phyloP scores from a whole-genome alignment of 768 basidiomycete species.

The Phaffia australis region DNA sequence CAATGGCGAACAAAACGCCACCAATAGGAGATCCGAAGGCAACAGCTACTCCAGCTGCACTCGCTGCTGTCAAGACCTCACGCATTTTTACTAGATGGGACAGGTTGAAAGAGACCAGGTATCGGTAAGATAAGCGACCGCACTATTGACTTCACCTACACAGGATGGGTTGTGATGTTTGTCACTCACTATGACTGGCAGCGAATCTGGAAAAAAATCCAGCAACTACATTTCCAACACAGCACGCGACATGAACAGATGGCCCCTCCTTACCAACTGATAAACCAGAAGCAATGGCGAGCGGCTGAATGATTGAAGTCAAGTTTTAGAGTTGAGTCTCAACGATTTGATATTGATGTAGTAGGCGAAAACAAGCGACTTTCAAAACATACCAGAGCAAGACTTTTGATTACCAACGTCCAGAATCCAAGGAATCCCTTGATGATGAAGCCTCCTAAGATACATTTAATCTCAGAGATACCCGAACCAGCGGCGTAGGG shows the following conservation, averaged over 20 bases:
- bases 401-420: slow-evolving; percentile 85
- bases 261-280: slow-evolving; percentile 98
- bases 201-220: slow-evolving; percentile 69
- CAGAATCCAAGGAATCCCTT: slow-evolving; percentile 81
- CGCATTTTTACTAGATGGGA: slow-evolving; percentile 47
- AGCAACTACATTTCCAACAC: slow-evolving; percentile 82
- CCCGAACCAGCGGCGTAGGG: slow-evolving; percentile 96
- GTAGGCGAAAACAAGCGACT: background rate
- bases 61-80: slow-evolving; percentile 86
- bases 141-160: slow-evolving; percentile 8
- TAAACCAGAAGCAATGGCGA: slow-evolving; percentile 91
- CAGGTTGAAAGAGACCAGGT: slow-evolving; percentile 13
- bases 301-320: slow-evolving; percentile 49
- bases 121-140: slow-evolving; percentile 11
- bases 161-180: background rate
- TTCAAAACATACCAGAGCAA: slow-evolving; percentile 62
- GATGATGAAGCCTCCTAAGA: slow-evolving; percentile 93
- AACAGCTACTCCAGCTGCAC: slow-evolving; percentile 95
- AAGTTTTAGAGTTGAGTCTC: background rate
- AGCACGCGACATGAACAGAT: slow-evolving; percentile 92
- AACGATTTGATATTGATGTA: background rate
- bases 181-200: slow-evolving; percentile 66
- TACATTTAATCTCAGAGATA: slow-evolving; percentile 97
- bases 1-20: slow-evolving; percentile 93
- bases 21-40: slow-evolving; percentile 98